Conservation (phyloP, 495 filamentous ascomycete species). For the Tuber aestivum region DNA sequence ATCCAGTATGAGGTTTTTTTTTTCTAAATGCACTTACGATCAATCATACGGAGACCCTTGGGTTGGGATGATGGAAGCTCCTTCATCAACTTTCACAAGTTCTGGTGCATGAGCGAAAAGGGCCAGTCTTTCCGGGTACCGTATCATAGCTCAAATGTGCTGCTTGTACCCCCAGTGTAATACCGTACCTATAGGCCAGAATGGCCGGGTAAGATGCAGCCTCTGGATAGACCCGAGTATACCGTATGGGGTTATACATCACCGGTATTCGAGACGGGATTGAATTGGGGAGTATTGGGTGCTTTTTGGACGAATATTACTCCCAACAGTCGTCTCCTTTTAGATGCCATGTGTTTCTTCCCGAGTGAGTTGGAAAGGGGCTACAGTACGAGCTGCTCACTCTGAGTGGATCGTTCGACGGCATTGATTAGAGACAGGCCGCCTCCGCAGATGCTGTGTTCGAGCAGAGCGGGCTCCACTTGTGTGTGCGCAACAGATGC, state of each 20-base stretch:
- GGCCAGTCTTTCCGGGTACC: neutral
- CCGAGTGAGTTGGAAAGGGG: neutral
- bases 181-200: neutral
- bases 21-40: neutral
- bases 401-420: neutral
- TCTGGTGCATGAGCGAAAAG: neutral
- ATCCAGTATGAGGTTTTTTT: neutral
- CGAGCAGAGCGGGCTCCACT: neutral
- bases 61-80: neutral
- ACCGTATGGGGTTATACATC: neutral
- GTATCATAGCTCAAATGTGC: neutral
- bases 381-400: neutral
- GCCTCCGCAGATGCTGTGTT: neutral
- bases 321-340: neutral
- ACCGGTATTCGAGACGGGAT: neutral
- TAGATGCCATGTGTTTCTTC: neutral
- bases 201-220: neutral
- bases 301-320: neutral
- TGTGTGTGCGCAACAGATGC: neutral
- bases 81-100: neutral
- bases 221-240: neutral
- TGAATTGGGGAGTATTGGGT: neutral
- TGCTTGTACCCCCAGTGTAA: neutral
- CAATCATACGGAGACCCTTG: neutral
- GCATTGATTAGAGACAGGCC: neutral